Base-by-base conservation (phyloP, 306 rosid species). In the Cyclanthera cordifolia region DNA sequence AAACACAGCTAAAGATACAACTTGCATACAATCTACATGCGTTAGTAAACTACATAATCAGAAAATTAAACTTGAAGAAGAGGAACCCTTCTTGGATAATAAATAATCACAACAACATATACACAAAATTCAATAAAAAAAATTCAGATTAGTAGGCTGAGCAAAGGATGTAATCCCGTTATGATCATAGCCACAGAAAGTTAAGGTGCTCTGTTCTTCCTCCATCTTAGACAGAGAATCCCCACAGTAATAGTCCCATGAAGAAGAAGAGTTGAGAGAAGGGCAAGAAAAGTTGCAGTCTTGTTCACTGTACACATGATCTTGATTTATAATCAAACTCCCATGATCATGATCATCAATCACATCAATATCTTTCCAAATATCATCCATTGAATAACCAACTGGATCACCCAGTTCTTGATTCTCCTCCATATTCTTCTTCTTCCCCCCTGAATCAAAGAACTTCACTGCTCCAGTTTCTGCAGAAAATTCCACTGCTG, bases 351-450 rank as follows among this genome's bases (percentile, higher is more conserved):
- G 75, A 30, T 82, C 90, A 30, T 82, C 90, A 19, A 87, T 73
- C 13, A 85, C 46, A 14, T 67, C 84, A 49, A 94, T 85, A 53
- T 90, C 97, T 76, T 90, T 90, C 99, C 99, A 94, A 79, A 94
- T 90, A 53, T 94, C 99, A 76, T 94, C 99, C 85, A 90, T 78
- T 6, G 95, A 79, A 75, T 79, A 82, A 13, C 69, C 55, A 24
- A 28, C 46, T 17, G 34, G 51, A 41, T 70, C 73, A 51, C 60
- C 20, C 54, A 2, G 5, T 52, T 54, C 74, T 34, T 53, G 39
- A 20, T 47, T 72, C 8, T 72, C 52, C 32, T 58, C 68, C 6
- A 27, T 47, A 47, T 14, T 78, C 60, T 82, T 74, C 57, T 67
- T 75, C 54, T 69, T 71, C 2, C 96, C 95, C 17, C 99, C 97